These are phyloP conservation scores for Dactylis glomerata DNA, from an alignment of 176 grass and related monocot species.

Conservation along the genomic window DNA sequence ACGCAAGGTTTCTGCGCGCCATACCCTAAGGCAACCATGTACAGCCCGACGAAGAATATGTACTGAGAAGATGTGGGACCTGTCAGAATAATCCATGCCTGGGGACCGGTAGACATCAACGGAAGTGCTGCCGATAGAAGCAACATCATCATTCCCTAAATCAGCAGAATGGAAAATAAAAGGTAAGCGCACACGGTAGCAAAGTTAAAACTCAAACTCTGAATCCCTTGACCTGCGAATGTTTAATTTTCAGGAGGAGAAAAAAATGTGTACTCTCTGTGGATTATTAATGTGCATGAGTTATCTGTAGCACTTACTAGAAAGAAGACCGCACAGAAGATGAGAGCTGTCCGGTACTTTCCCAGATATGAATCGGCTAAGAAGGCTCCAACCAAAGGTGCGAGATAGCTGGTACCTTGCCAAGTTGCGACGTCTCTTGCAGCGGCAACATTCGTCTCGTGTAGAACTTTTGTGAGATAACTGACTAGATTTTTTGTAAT, in stretches of 20 bases:
- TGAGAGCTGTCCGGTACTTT: conserved; percentile 53
- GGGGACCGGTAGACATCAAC: conserved; percentile 25
- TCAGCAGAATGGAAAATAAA: background rate
- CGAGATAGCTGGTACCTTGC: conserved; percentile 43
- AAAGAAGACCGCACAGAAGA: conserved; percentile 51
- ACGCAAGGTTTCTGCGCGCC: conserved; percentile 67
- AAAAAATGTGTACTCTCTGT: background rate
- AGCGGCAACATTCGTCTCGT: conserved; percentile 50
- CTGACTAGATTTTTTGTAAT: conserved; percentile 55
- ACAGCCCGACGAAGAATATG: conserved; percentile 61
- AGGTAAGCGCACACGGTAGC: background rate
- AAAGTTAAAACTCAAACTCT: background rate
- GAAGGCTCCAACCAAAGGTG: conserved; percentile 58
- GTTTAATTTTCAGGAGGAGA: too few species aligned
- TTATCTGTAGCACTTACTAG: conserved; percentile 49
- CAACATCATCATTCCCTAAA: conserved; percentile 66
- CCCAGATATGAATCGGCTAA: conserved; percentile 72
- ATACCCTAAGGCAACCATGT: conserved; percentile 67
- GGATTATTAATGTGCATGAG: background rate
- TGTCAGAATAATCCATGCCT: conserved; percentile 32
- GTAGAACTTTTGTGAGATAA: conserved; percentile 50
- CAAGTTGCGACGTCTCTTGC: conserved; percentile 48
- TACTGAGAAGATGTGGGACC: conserved; percentile 38
- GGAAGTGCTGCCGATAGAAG: conserved; percentile 55
- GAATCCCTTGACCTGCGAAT: too few species aligned